Conservation (phyloP, 1,284 basidiomycete genomes). For the Marasmius tenuissimus region DNA sequence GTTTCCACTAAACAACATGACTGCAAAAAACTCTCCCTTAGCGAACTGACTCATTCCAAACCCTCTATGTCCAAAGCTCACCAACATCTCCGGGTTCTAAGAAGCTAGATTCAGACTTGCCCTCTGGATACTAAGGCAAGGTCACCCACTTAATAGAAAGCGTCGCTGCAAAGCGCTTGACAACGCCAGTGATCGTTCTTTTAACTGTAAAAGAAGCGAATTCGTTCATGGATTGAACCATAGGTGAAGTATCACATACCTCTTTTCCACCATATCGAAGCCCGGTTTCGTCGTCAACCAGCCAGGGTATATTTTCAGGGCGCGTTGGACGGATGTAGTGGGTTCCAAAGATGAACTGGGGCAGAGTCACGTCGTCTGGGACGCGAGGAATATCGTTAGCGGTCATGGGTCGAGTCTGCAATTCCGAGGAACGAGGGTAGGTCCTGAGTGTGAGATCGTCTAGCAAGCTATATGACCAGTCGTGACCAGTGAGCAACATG, state of each 20-base stretch:
- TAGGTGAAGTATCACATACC: neutral
- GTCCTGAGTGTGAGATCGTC: neutral
- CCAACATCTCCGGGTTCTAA: neutral
- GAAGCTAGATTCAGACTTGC: neutral
- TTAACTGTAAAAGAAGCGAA: neutral
- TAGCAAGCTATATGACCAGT: neutral
- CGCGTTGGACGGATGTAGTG: neutral
- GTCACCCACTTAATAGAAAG: neutral
- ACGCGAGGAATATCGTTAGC: neutral
- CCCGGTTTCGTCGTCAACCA: neutral
- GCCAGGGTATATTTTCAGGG: conserved; percentile 1
- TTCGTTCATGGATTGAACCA: neutral
- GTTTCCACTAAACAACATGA: neutral
- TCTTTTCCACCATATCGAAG: neutral
- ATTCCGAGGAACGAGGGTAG: neutral
- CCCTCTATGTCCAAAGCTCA: neutral
- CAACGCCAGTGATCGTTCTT: neutral
- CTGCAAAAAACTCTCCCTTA: neutral
- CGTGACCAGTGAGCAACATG: neutral
- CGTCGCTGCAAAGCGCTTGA: neutral
- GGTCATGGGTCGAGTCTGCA: neutral
- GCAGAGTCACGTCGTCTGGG: conserved; percentile 1
- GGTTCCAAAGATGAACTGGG: neutral
- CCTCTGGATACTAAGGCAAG: neutral
- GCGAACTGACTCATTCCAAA: neutral